Percentiles rank a stretch among this genome's conserved stretches.
phyloP scores from a whole-genome alignment of 495 filamentous ascomycete species.

The Penicillium pulvis region DNA sequence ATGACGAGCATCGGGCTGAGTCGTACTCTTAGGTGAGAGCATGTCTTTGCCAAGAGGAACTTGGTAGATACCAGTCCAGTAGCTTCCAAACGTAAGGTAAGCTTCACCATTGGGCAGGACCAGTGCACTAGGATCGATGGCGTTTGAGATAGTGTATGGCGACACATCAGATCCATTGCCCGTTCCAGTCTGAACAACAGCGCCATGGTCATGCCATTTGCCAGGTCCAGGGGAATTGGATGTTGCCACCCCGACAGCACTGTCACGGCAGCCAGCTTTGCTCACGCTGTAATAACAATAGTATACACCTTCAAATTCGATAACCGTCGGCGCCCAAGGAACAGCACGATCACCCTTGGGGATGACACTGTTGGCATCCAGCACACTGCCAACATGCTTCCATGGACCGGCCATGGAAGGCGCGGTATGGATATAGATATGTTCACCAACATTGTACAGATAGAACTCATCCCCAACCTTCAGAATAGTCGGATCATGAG shows the following conservation, averaged over 20 bases:
- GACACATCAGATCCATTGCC: conserved; percentile 45
- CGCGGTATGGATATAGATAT: conserved; percentile 39
- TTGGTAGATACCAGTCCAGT: conserved; percentile 73
- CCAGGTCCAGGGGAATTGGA: conserved; percentile 61
- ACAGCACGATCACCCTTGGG: conserved; percentile 39
- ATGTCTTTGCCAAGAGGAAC: conserved; percentile 53
- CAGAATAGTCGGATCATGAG: conserved; percentile 47
- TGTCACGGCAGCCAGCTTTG: conserved; percentile 65
- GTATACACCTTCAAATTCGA: conserved; percentile 56
- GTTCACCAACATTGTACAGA: conserved; percentile 39
- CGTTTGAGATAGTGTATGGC: conserved; percentile 61
- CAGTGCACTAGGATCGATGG: conserved; percentile 71
- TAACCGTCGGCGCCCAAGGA: conserved; percentile 65
- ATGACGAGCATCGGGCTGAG: conserved; percentile 33
- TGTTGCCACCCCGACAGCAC: conserved; percentile 71
- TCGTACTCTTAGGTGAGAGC: conserved; percentile 29
- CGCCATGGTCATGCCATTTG: conserved; percentile 55
- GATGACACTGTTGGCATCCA: conserved; percentile 42
- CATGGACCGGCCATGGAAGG: conserved; percentile 44
- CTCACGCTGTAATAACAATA: conserved; percentile 76
- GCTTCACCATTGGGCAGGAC: conserved; percentile 43
- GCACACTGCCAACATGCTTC: conserved; percentile 37
- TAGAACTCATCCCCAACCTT: conserved; percentile 36
- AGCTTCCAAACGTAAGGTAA: conserved; percentile 68
- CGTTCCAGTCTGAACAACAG: conserved; percentile 44